Conservation (phyloP, 352 stramenopile genomes). For the Hyaloperonospora brassicae region DNA sequence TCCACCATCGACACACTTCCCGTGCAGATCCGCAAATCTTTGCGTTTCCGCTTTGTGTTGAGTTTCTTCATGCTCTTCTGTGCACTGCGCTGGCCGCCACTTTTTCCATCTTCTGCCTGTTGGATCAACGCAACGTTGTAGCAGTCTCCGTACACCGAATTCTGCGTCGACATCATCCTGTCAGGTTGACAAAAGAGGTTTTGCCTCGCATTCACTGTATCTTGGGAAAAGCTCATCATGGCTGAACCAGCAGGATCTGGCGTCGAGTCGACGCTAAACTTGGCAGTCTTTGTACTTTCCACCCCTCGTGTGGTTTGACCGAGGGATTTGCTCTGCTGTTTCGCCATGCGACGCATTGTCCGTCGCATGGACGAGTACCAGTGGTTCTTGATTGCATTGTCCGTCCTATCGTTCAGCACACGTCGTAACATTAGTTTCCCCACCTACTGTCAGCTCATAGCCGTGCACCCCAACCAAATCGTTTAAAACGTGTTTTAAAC, state of each 20-base stretch:
- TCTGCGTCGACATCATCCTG: conserved; percentile 51
- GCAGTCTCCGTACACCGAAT: conserved; percentile 65
- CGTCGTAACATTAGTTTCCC: no score
- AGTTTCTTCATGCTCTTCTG: conserved; percentile 44
- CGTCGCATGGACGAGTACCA: conserved; percentile 89
- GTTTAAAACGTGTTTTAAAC: not conserved
- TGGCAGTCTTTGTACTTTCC: conserved; percentile 18
- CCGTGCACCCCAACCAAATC: no score
- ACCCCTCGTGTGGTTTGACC: conserved; percentile 17
- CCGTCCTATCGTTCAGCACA: not conserved
- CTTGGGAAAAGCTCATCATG: no score
- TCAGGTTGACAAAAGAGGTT: conserved; percentile 19
- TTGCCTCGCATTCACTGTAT: no score
- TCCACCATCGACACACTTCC: conserved; percentile 17
- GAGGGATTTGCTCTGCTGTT: conserved; percentile 72
- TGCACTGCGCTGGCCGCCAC: not conserved
- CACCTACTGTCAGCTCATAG: no score
- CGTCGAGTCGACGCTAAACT: conserved; percentile 25
- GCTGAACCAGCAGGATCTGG: not conserved
- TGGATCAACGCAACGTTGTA: conserved; percentile 57
- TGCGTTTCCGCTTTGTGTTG: conserved; percentile 72
- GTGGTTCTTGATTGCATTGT: conserved; percentile 40
- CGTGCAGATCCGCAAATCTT: conserved; percentile 78
- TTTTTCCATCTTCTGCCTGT: conserved; percentile 32
- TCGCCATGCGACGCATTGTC: conserved; percentile 85